phyloP scores from a whole-genome alignment of 1,284 basidiomycete species.

The Malassezia cuniculi region DNA sequence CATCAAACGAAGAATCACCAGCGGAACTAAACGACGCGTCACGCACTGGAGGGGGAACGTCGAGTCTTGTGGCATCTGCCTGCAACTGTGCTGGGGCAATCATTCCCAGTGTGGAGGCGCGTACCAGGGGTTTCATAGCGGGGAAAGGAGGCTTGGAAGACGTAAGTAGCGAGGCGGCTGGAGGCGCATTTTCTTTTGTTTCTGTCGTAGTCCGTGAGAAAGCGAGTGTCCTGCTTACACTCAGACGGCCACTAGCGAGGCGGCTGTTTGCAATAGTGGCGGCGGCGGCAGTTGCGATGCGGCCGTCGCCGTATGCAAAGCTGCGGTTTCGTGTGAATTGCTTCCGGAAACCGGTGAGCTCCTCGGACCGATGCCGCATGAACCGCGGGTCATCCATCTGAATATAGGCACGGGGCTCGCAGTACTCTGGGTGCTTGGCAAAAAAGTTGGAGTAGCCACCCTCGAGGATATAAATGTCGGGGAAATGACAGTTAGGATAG shows the following conservation, averaged over 20 bases:
- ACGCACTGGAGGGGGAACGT: too few species aligned
- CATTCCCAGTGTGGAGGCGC: not conserved
- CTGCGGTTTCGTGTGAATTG: conserved; percentile 50
- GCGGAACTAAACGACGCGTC: conserved; percentile 34
- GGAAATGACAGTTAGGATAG: conserved; percentile 88
- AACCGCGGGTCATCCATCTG: conserved; percentile 87
- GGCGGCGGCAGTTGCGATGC: not conserved
- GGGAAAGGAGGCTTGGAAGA: too few species aligned
- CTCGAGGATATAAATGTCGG: conserved; percentile 90
- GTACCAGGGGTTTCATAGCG: not conserved
- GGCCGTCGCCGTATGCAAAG: conserved; percentile 34
- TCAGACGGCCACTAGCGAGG: too few species aligned
- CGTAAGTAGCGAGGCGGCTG: not conserved
- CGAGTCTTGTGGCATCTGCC: too few species aligned
- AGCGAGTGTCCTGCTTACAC: too few species aligned
- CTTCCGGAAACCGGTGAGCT: conserved; percentile 73
- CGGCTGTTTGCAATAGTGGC: conserved; percentile 2
- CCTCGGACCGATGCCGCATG: conserved; percentile 62
- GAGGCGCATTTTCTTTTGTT: not conserved
- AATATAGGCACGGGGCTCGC: conserved; percentile 70
- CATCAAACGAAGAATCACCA: conserved; percentile 38
- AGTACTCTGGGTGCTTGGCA: conserved; percentile 56
- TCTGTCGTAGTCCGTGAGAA: not conserved
- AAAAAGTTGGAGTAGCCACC: conserved; percentile 88
- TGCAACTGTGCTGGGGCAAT: too few species aligned